Base-by-base conservation (phyloP, 1,284 basidiomycete genomes). In the Rhodotorula sp. region DNA sequence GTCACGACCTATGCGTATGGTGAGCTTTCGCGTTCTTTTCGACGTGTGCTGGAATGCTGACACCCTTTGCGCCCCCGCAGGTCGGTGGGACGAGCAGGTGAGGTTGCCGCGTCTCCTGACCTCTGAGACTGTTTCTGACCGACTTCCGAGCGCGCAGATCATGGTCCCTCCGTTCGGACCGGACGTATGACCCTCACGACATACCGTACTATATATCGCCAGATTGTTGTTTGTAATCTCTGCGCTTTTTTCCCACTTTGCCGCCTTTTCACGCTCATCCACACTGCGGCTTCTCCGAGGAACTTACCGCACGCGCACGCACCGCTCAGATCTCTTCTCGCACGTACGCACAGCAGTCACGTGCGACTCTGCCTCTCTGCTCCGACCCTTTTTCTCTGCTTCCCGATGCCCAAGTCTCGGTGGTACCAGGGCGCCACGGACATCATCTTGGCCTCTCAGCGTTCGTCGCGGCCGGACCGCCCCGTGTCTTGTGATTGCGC, bases 1-100 rank as follows among this genome's bases (percentile, higher is more conserved):
- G 64, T 70, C 15, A 48, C 60, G n/a, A 72, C 61, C 6, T 70
- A 67, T 55, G 65, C 68, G 1, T 70, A 64, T 26, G 71, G 71
- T 72, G 65, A 53, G 68, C 55, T 15, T 1, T 17, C 44, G 20
- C 33, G 22, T 37, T 42, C 15, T 59, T 15, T 4, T 26, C 22
- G 15, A 14, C n/a, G 49, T 26, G 17, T 45, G 14, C 15, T 20
- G 10, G 26, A 20, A 1, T 8, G 17, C 48, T 63, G 55, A 62
- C 60, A 6, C 22, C 17, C n/a, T 12, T 15, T n/a, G 20, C 10
- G 8, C 37, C 26, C n/a, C 14, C 24, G 22, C 64, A 66, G 64
- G 44, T 4, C 49, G 45, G 0, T 66, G 64, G 58, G 37, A 53
- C 2, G 24, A 66, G 10, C 64, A 54, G 37, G 64, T 54, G 29